Conservation (phyloP, 495 filamentous ascomycete genomes). For the Hypoxylon crocopeplum region DNA sequence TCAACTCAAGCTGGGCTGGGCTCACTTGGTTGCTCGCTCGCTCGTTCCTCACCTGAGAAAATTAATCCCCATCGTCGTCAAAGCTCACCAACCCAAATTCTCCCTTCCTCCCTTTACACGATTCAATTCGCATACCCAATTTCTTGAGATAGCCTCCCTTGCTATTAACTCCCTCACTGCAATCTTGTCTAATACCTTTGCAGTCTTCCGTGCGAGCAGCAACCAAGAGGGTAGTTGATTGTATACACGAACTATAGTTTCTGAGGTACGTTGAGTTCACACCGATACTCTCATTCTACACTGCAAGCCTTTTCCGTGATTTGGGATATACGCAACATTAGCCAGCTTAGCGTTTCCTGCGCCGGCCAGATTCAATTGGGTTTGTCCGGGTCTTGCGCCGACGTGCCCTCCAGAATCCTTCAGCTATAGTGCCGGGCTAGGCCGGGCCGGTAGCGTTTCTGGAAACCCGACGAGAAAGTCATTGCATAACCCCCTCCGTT, state of each 20-base stretch:
- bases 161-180: constrained; percentile 13
- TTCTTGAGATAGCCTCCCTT: constrained; percentile 8
- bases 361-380: constrained; percentile 2
- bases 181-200: constrained; percentile 24
- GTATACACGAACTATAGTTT: constrained; percentile 3
- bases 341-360: not conserved
- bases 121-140: constrained; percentile 7
- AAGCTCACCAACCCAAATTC: constrained; percentile 18
- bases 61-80: constrained; percentile 30
- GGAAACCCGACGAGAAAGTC: not conserved
- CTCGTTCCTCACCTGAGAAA: constrained; percentile 19
- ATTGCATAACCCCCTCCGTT: not conserved
- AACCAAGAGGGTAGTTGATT: constrained; percentile 14
- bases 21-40: constrained; percentile 5
- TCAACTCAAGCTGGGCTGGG: constrained; percentile 19
- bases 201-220: constrained; percentile 15
- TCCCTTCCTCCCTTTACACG: constrained; percentile 12
- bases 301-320: not conserved
- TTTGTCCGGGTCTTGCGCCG: constrained; percentile 6
- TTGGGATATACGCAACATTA: not conserved
- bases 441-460: not conserved
- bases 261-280: constrained; percentile 23
- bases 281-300: not conserved
- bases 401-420: constrained; percentile 14
- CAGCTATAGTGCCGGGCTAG: constrained; percentile 3